Base-by-base conservation (phyloP, 2,329 filamentous ascomycete genomes). In the Alternaria sp. region DNA sequence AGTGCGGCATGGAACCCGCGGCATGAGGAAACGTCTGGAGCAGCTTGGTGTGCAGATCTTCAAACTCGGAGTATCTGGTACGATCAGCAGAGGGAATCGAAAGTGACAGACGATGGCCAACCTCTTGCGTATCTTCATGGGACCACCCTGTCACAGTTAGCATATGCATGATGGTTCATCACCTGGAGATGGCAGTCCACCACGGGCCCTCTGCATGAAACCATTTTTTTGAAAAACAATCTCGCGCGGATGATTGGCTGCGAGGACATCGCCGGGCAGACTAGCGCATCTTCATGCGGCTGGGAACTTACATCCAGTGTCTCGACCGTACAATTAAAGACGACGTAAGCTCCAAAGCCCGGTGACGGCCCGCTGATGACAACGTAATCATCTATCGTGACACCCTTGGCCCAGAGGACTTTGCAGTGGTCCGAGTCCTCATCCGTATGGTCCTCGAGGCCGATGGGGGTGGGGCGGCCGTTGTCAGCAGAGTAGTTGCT, bases 281-380 rank as follows among this genome's bases (percentile, higher is more conserved):
- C 63, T 60, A 59, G 63, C 63, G 60, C 51, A 67, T 61, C 57
- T 63, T 30, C 49, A 57, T 70, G 67, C 65, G 63, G 66, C 63
- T 53, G 62, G 59, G 65, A 60, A 86, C 89, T 78, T 77, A 94
- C 93, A 79, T 89, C 91, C 54, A 98, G 83, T 4, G 93, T 97
- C 78, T 96, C 90, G 47, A 99, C 92, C 51, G 86, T 89, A 73
- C 96, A 93, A 76, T 93, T 96, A 92, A 93, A 99, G 8, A 97
- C 93, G 2, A 97, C 93, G 82, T 98, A 99, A 2, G 94, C 92
- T n/a, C 95, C 95, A 51, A 90, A 82, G 6, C 86, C 86, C 5
- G 85, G 82, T 45, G 80, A 82, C 55, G 82, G 85, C 9, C 87
- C 88, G 64, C 85, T 84, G 62, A 91, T 85, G 67, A 90, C 83